Evolutionary conservation across 148 eudicot species (phyloP).

Genomic region (Selenicereus undatus): DNA sequence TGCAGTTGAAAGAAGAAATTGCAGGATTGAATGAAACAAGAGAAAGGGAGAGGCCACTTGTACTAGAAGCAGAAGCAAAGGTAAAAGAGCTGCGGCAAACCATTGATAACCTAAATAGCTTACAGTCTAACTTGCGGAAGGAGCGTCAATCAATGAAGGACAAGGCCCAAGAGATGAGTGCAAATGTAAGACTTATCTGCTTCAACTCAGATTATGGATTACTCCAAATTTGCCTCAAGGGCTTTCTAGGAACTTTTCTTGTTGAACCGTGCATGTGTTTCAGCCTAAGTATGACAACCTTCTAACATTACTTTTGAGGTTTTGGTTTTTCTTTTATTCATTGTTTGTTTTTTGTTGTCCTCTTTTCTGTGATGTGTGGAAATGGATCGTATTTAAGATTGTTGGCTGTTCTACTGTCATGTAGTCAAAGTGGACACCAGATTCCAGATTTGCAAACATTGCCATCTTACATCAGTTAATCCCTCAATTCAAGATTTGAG

Average conservation of each 20-base stretch:
- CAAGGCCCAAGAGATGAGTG: conserved; percentile 61
- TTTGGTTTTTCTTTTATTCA: background rate
- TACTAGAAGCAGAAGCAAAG: conserved; percentile 61
- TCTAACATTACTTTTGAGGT: background rate
- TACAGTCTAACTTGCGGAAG: conserved; percentile 56
- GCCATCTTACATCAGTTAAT: background rate
- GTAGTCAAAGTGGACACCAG: background rate
- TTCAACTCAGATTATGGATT: conserved; percentile 6
- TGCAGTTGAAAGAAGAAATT: conserved; percentile 65
- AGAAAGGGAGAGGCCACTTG: conserved; percentile 70
- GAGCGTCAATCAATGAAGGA: conserved; percentile 62
- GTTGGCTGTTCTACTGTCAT: background rate
- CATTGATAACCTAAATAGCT: conserved; percentile 59
- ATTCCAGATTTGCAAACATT: background rate
- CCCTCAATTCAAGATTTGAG: background rate
- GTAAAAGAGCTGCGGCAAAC: conserved; percentile 63
- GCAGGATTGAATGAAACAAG: conserved; percentile 45
- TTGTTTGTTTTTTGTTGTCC: background rate
- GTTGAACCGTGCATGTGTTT: background rate
- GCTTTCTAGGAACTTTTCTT: background rate
- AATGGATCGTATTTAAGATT: background rate
- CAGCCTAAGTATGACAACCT: background rate
- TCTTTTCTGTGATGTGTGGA: background rate
- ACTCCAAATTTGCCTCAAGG: background rate
- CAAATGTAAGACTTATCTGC: conserved; percentile 45